Percentiles rank a stretch among this genome's conserved stretches.
phyloP scores from a whole-genome alignment of 2,329 filamentous ascomycete species.

The Pseudogymnoascus sp. region DNA sequence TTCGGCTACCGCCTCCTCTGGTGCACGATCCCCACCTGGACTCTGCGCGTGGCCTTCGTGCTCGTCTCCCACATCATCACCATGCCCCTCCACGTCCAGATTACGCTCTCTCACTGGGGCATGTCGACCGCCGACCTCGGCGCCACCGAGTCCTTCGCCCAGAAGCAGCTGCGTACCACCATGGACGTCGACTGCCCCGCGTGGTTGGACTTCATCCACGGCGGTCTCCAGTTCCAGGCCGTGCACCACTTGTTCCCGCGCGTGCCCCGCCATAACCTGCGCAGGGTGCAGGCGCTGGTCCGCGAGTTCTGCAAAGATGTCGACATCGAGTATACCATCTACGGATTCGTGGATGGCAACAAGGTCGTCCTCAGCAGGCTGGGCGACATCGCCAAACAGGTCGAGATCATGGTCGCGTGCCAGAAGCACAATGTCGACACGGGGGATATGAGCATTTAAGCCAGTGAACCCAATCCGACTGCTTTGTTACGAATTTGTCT shows the following conservation, averaged over 20 bases:
- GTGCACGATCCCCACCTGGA: slow-evolving; percentile 50
- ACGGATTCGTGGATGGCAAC: slow-evolving; percentile 57
- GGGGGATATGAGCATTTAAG: slow-evolving; percentile 13
- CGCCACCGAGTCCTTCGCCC: slow-evolving; percentile 57
- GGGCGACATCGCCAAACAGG: slow-evolving; percentile 53
- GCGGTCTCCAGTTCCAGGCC: slow-evolving; percentile 65
- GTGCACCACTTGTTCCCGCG: slow-evolving; percentile 64
- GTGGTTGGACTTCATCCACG: slow-evolving; percentile 67
- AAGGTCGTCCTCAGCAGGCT: slow-evolving; percentile 46
- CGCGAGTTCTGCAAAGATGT: slow-evolving; percentile 58
- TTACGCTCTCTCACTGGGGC: slow-evolving; percentile 65
- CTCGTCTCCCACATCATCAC: slow-evolving; percentile 58
- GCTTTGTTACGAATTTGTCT: background rate
- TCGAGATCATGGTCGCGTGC: slow-evolving; percentile 51
- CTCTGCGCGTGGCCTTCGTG: slow-evolving; percentile 52
- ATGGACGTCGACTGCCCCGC: slow-evolving; percentile 67
- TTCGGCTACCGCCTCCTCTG: slow-evolving; percentile 61
- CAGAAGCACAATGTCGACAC: slow-evolving; percentile 42
- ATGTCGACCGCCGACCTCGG: slow-evolving; percentile 62
- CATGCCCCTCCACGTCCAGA: slow-evolving; percentile 63
- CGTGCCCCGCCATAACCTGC: slow-evolving; percentile 60
- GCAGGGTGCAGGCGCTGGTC: slow-evolving; percentile 51
- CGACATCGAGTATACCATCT: slow-evolving; percentile 53
- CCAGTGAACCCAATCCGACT: background rate
- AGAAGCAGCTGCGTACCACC: slow-evolving; percentile 62